Conservation (phyloP, 768 basidiomycete species). For the Wakefieldia striispora region DNA sequence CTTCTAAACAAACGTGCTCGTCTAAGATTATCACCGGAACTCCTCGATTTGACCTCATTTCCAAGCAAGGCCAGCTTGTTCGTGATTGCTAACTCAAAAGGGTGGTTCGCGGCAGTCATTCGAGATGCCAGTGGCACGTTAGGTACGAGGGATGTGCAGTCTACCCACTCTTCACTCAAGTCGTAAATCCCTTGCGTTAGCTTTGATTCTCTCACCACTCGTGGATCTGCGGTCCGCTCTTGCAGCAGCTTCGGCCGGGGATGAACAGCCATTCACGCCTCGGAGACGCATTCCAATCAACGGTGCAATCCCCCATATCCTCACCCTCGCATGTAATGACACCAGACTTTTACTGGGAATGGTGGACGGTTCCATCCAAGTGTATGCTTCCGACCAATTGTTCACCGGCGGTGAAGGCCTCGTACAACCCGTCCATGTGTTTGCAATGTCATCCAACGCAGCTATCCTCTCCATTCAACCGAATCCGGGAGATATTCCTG, state of each 20-base stretch:
- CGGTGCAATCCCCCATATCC: constrained; percentile 46
- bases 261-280: constrained; percentile 46
- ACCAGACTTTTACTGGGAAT: constrained; percentile 59
- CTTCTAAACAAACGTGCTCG: constrained; percentile 61
- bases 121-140: constrained; percentile 33
- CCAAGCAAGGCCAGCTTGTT: constrained; percentile 53
- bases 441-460: constrained; percentile 42
- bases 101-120: constrained; percentile 69
- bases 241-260: constrained; percentile 37
- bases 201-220: constrained; percentile 60
- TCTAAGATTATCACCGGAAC: constrained; percentile 55
- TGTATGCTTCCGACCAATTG: constrained; percentile 56
- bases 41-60: constrained; percentile 41
- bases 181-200: constrained; percentile 32
- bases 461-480: constrained; percentile 54
- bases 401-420: constrained; percentile 44
- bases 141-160: constrained; percentile 31
- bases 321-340: constrained; percentile 60
- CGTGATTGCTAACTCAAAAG: constrained; percentile 54
- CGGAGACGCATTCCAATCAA: constrained; percentile 48
- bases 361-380: constrained; percentile 54
- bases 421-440: constrained; percentile 48
- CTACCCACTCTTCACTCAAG: not conserved
- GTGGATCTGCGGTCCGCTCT: constrained; percentile 57
- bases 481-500: constrained; percentile 60